These are phyloP conservation scores for Auxenochlorella protothecoides DNA, from an alignment of 139 green algal species.

Conservation along the genomic window DNA sequence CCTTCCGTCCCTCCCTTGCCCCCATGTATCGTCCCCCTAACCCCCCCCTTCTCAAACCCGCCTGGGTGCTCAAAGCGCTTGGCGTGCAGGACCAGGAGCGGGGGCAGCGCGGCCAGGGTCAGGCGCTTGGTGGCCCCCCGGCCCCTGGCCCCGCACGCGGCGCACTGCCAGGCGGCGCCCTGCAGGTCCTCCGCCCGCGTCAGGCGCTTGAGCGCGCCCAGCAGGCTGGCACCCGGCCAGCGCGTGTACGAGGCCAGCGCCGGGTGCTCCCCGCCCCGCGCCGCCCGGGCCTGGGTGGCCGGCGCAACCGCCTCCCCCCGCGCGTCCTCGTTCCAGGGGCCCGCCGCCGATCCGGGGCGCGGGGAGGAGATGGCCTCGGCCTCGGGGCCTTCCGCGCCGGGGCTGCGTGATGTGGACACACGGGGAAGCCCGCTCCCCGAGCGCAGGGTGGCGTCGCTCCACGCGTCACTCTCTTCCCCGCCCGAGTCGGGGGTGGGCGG, in stretches of 20 bases:
- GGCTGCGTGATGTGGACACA: no score
- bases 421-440: no score
- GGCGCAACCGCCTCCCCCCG: not conserved
- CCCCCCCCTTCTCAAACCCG: not conserved
- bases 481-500: no score
- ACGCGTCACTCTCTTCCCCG: no score
- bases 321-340: not conserved
- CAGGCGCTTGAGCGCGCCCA: slow-evolving; percentile 76
- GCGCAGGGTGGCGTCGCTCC: no score
- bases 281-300: not conserved
- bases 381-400: not conserved
- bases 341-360: not conserved
- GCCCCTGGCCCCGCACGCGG: no score
- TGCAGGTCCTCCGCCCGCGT: slow-evolving; percentile 8
- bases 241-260: slow-evolving; percentile 16
- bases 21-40: not conserved
- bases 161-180: no score
- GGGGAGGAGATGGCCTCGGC: slow-evolving; percentile 1
- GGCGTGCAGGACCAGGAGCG: slow-evolving; percentile 76
- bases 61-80: slow-evolving; percentile 81
- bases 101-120: slow-evolving; percentile 55
- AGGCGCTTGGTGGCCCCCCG: no score
- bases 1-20: not conserved
- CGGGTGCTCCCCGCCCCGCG: slow-evolving; percentile 3
- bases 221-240: slow-evolving; percentile 16